These are phyloP conservation scores for Lasiodiplodia theobromae DNA, from an alignment of 2,329 filamentous ascomycete species.

Conservation along the genomic window DNA sequence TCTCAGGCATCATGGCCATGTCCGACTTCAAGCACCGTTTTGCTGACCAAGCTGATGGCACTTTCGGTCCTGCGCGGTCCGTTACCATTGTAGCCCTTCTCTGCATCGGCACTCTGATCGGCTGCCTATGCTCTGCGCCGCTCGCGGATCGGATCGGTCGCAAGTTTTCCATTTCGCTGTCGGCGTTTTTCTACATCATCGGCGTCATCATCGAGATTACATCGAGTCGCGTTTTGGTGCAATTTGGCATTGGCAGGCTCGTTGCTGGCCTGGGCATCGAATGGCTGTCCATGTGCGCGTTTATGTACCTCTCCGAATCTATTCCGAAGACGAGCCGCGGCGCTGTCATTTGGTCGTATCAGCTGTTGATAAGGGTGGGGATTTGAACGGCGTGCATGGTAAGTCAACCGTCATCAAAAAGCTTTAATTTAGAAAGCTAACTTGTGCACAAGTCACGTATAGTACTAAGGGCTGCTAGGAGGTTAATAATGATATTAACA, in stretches of 20 bases:
- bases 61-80: conserved; percentile 43
- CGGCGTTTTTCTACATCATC: conserved; percentile 52
- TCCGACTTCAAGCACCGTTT: conserved; percentile 65
- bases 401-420: not conserved
- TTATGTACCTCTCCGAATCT: conserved; percentile 72
- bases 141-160: conserved; percentile 63
- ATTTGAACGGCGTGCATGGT: conserved; percentile 38
- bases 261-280: conserved; percentile 54
- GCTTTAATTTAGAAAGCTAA: not conserved
- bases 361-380: conserved; percentile 54
- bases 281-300: conserved; percentile 63
- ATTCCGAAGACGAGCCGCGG: conserved; percentile 70
- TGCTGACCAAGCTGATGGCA: conserved; percentile 39
- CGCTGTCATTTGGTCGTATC: conserved; percentile 62
- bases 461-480: conserved; percentile 57
- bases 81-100: conserved; percentile 54
- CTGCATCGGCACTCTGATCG: conserved; percentile 51
- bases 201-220: conserved; percentile 55
- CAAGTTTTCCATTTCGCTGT: conserved; percentile 56
- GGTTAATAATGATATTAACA: too few relatives aligned
- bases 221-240: conserved; percentile 48
- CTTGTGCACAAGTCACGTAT: conserved; percentile 57
- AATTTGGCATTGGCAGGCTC: conserved; percentile 56
- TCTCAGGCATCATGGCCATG: conserved; percentile 50
- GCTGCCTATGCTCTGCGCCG: conserved; percentile 51